phyloP scores from a whole-genome alignment of 176 grass and related monocot species.

The Phyllostachys edulis region DNA sequence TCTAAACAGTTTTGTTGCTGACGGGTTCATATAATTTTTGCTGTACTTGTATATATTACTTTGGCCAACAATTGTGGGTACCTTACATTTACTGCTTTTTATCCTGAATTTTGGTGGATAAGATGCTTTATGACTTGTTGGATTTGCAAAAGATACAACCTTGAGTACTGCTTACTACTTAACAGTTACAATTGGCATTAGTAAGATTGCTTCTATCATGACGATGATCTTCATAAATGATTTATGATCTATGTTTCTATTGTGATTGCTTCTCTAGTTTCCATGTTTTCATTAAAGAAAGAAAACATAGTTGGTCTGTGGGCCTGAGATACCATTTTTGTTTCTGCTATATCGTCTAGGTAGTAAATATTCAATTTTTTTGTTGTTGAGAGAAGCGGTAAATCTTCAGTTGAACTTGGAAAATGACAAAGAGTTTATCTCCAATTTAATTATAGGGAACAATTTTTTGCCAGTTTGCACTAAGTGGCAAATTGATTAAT shows the following conservation, averaged over 20 bases:
- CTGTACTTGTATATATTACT: background rate
- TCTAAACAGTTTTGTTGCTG: background rate
- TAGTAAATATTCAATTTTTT: background rate
- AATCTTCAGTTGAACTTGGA: slow-evolving; percentile 2
- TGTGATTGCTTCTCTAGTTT: background rate
- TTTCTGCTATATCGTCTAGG: background rate
- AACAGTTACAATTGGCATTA: background rate
- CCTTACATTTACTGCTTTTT: slow-evolving; percentile 8
- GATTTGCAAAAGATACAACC: slow-evolving; percentile 9
- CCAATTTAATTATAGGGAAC: background rate
- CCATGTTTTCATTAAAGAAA: background rate
- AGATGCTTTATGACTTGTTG: background rate
- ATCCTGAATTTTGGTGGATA: background rate
- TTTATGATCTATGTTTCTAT: background rate
- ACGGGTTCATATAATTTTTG: background rate
- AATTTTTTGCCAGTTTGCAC: background rate
- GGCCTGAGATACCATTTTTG: background rate
- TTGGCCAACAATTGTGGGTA: slow-evolving; percentile 10
- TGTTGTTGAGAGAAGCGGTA: background rate
- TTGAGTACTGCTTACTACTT: background rate
- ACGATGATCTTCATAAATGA: background rate
- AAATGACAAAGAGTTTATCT: background rate
- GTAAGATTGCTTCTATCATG: background rate
- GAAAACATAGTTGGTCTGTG: background rate
- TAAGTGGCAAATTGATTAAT: background rate